Conservation (phyloP, 257 asterid species). For the Rubia yunnanensis region DNA sequence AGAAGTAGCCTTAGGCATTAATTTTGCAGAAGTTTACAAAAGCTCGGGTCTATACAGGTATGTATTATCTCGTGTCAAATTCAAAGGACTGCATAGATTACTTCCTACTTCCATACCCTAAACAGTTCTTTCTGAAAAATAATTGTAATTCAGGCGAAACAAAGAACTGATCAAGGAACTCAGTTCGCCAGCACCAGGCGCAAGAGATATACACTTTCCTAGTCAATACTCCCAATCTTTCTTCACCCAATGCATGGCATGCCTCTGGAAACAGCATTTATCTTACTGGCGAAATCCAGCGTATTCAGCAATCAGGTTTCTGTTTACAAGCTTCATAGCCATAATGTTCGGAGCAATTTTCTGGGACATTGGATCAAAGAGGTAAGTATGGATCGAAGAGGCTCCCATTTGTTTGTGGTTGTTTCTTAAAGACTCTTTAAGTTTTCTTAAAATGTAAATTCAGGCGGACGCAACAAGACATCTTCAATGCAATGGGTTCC, state of each 20-base stretch:
- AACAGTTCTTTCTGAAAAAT: neutral
- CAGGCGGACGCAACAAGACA: constrained; percentile 75
- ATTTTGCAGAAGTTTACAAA: constrained; percentile 64
- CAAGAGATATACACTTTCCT: constrained; percentile 53
- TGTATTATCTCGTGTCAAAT: neutral
- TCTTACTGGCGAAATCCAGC: constrained; percentile 93
- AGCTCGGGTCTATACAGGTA: constrained; percentile 54
- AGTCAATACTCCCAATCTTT: constrained; percentile 67
- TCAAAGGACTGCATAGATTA: neutral
- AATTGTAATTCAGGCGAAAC: constrained; percentile 48
- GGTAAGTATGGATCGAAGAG: constrained; percentile 23
- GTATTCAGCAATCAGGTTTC: constrained; percentile 76
- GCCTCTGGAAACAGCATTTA: constrained; percentile 88
- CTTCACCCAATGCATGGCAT: constrained; percentile 61
- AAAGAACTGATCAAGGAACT: constrained; percentile 54
- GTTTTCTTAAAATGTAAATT: neutral
- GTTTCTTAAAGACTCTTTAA: neutral
- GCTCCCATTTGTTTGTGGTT: neutral
- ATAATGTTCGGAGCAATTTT: constrained; percentile 86
- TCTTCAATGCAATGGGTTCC: constrained; percentile 92
- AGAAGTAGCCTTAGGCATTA: constrained; percentile 58
- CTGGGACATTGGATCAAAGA: constrained; percentile 83
- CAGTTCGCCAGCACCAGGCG: constrained; percentile 51
- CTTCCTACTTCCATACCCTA: neutral
- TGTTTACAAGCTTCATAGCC: constrained; percentile 71